Conservation (phyloP, 371 early-diverging fungal genomes). For the Globomyces sp. region DNA sequence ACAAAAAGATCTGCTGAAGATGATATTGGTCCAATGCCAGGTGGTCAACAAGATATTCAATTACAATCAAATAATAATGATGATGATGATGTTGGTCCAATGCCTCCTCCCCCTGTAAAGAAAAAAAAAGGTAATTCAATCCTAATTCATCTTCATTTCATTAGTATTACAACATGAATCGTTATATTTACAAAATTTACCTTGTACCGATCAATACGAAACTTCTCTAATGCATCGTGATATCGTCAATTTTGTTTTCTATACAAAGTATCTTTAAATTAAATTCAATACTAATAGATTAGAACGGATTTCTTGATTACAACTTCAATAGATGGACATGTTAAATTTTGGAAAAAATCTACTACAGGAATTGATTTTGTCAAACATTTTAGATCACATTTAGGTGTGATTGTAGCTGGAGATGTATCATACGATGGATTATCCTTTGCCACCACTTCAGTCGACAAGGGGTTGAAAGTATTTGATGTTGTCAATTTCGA, state of each 20-base stretch:
- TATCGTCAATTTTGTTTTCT: slow-evolving; percentile 69
- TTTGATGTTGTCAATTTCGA: slow-evolving; percentile 96
- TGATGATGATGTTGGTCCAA: slow-evolving; percentile 55
- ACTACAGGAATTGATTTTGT: slow-evolving; percentile 92
- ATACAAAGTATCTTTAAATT: slow-evolving; percentile 46
- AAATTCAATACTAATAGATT: too few relatives aligned
- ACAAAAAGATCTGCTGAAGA: slow-evolving; percentile 3
- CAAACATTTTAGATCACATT: slow-evolving; percentile 90
- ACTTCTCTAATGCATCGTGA: slow-evolving; percentile 95
- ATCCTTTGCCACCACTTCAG: slow-evolving; percentile 77
- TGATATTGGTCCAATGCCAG: too few relatives aligned
- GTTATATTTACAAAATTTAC: slow-evolving; percentile 72
- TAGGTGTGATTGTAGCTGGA: slow-evolving; percentile 53
- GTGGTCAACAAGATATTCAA: too few relatives aligned
- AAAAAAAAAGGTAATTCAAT: slow-evolving; percentile 35
- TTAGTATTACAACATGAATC: slow-evolving; percentile 61
- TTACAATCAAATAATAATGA: slow-evolving; percentile 18
- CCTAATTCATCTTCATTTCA: slow-evolving; percentile 1
- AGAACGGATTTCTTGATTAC: slow-evolving; percentile 88
- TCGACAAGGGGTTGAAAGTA: slow-evolving; percentile 84
- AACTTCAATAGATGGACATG: slow-evolving; percentile 90
- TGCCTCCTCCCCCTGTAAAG: slow-evolving; percentile 39
- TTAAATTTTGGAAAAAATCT: slow-evolving; percentile 99
- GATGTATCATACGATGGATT: slow-evolving; percentile 64
- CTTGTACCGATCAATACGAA: slow-evolving; percentile 87